Percentiles rank a stretch among this genome's conserved stretches.
Evolutionary conservation across 1,284 basidiomycete genomes (phyloP).

Genomic region (Ustilago lituana): DNA sequence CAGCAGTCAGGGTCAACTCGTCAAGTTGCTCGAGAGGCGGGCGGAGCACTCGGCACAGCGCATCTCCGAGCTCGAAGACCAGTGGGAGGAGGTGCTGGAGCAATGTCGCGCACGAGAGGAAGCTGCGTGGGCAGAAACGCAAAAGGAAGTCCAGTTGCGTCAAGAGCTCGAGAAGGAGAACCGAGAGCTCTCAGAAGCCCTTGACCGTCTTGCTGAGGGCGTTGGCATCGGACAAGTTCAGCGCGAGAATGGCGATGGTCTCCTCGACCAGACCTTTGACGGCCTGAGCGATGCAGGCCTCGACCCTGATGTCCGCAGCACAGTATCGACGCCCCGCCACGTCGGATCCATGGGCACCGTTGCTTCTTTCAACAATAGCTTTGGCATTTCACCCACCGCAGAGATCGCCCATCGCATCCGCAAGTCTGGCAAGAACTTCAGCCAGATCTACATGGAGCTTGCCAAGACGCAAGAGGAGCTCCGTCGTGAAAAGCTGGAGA

Average conservation of each 20-base stretch:
- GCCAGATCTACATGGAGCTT: slow-evolving; percentile 88
- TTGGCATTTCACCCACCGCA: slow-evolving; percentile 74
- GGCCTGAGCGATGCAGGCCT: slow-evolving; percentile 26
- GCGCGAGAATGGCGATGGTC: slow-evolving; percentile 38
- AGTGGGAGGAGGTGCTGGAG: slow-evolving; percentile 78
- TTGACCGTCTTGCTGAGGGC: slow-evolving; percentile 62
- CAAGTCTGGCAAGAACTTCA: slow-evolving; percentile 79
- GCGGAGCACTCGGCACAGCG: slow-evolving; percentile 81
- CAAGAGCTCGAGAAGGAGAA: slow-evolving; percentile 68
- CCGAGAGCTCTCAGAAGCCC: slow-evolving; percentile 59
- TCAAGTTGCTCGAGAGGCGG: slow-evolving; percentile 81
- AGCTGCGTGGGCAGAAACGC: slow-evolving; percentile 75
- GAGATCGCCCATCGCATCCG: slow-evolving; percentile 74
- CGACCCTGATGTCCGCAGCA: slow-evolving; percentile 35
- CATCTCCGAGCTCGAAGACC: slow-evolving; percentile 79
- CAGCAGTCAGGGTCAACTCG: slow-evolving; percentile 76
- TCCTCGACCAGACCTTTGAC: slow-evolving; percentile 30
- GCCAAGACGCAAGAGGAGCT: slow-evolving; percentile 84
- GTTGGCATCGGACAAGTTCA: slow-evolving; percentile 58
- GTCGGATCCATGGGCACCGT: slow-evolving; percentile 34
- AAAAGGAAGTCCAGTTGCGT: slow-evolving; percentile 70
- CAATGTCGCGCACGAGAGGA: slow-evolving; percentile 76
- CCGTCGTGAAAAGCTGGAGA: slow-evolving; percentile 73
- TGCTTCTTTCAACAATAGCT: slow-evolving; percentile 38
- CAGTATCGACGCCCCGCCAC: slow-evolving; percentile 28